Base-by-base conservation (phyloP, 2,329 filamentous ascomycete genomes). In the Fusarium coicis region DNA sequence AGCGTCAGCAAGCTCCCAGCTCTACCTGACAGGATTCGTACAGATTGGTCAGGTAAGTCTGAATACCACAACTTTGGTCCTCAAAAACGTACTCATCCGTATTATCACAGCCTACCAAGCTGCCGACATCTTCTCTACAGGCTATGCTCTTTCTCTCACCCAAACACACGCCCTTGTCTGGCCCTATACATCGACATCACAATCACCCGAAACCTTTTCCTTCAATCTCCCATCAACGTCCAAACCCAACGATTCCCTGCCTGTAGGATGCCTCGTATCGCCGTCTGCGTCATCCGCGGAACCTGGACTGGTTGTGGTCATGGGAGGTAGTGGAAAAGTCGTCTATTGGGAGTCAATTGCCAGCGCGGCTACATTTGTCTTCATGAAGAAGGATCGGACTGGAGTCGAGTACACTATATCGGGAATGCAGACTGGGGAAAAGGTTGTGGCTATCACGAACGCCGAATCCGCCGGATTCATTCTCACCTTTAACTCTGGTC, bases 301-400 rank as follows among this genome's bases (percentile, higher is more conserved):
- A 75, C 93, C 95, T 39, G 96, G 96, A 5, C 87, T 99, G 42
- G 90, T 99, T 34, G 89, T 98, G 42, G 88, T 98, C 42, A 93
- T 96, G 84, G 93, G 96, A 18, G 90, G 89, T 23, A 95, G 88
- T 54, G 96, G 96, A 58, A 95, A 92, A 81, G 90, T 98, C 58
- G 92, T 94, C 49, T 98, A 96, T 81, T 98, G 96, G 95, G 96
- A 98, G 80, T 97, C 94, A 43, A 93, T 98, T 72, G 95, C 96
- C 63, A 95, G 91, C 81, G 95, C 94, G 15, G 93, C 95, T 43
- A 94, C 94, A 2, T 87, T 97, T 62, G 93, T 93, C 71, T 89
- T 97, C 44, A 93, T 96, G 78, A 92, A 93, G 73, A 93, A 97
- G 79, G 93, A 93, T 78, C 91, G 93, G 73, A 92, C 91, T 73